These are phyloP conservation scores for Drosera capensis DNA, from an alignment of 148 eudicot genomes.

Conservation along the genomic window DNA sequence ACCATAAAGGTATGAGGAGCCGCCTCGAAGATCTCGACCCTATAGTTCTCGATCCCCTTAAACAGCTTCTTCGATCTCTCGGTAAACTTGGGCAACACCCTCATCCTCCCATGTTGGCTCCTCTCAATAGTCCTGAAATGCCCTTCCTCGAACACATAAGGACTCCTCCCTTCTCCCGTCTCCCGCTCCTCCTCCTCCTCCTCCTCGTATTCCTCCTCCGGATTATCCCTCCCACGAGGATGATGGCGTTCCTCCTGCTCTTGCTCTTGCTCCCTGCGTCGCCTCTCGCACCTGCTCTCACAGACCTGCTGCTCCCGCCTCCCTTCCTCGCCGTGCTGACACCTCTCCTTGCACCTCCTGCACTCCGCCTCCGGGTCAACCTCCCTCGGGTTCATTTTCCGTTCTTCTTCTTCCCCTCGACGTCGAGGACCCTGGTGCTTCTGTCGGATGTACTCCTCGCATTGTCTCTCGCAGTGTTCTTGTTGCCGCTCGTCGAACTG, in stretches of 20 bases:
- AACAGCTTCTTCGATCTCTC: conserved; percentile 45
- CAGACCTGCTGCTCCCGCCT: conserved; percentile 1
- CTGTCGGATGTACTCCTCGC: conserved; percentile 14
- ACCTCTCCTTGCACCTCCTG: neutral
- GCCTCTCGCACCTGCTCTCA: conserved; percentile 1
- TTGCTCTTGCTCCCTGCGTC: neutral
- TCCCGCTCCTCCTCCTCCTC: conserved; percentile 16
- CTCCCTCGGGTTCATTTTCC: conserved; percentile 3
- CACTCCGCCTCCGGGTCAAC: neutral
- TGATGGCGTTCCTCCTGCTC: neutral
- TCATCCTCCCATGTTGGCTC: conserved; percentile 36
- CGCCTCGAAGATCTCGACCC: conserved; percentile 52
- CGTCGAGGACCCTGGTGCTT: too few relatives aligned
- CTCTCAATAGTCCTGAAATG: conserved; percentile 24
- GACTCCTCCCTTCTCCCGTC: conserved; percentile 13
- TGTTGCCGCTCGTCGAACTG: conserved; percentile 7
- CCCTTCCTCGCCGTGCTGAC: neutral
- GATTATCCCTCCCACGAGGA: neutral
- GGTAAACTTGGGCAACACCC: conserved; percentile 38
- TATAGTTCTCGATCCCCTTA: conserved; percentile 52
- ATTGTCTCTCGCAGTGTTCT: conserved; percentile 3
- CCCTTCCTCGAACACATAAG: conserved; percentile 53
- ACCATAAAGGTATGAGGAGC: conserved; percentile 59
- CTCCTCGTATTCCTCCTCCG: conserved; percentile 5
- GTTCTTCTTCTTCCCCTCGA: neutral